phyloP scores from a whole-genome alignment of 2,329 filamentous ascomycete genomes.

The Colletotrichum phormii region DNA sequence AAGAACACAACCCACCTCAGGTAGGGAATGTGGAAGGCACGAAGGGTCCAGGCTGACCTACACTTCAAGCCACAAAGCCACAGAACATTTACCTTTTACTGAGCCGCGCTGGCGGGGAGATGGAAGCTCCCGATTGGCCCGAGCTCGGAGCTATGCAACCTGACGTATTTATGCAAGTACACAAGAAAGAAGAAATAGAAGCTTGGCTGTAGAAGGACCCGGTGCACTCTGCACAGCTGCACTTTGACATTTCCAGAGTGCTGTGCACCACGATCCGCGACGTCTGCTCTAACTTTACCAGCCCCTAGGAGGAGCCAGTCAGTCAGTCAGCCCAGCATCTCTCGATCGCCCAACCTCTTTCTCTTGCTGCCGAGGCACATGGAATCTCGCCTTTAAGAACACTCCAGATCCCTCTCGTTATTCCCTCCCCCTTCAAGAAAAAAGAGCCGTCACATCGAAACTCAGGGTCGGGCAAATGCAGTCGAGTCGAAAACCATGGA shows the following conservation, averaged over 20 bases:
- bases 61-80: constrained; percentile 27
- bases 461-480: constrained; percentile 10
- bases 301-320: constrained; percentile 24
- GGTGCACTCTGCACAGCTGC: background rate
- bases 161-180: constrained; percentile 34
- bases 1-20: background rate
- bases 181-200: background rate
- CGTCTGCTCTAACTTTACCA: constrained; percentile 34
- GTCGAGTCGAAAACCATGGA: constrained; percentile 40
- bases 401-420: background rate
- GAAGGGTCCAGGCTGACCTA: constrained; percentile 9
- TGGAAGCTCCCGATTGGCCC: constrained; percentile 20
- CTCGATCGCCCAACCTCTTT: background rate
- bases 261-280: constrained; percentile 37
- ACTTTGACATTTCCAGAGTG: constrained; percentile 34
- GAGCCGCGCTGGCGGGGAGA: constrained; percentile 4
- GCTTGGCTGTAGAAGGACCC: constrained; percentile 4
- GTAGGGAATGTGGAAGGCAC: background rate
- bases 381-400: background rate
- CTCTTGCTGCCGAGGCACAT: background rate
- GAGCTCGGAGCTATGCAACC: constrained; percentile 26
- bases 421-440: background rate
- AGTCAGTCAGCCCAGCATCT: background rate
- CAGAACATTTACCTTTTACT: background rate
- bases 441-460: background rate